Base-by-base conservation (phyloP, 2,329 filamentous ascomycete species). In the Microcyclosporella mali region DNA sequence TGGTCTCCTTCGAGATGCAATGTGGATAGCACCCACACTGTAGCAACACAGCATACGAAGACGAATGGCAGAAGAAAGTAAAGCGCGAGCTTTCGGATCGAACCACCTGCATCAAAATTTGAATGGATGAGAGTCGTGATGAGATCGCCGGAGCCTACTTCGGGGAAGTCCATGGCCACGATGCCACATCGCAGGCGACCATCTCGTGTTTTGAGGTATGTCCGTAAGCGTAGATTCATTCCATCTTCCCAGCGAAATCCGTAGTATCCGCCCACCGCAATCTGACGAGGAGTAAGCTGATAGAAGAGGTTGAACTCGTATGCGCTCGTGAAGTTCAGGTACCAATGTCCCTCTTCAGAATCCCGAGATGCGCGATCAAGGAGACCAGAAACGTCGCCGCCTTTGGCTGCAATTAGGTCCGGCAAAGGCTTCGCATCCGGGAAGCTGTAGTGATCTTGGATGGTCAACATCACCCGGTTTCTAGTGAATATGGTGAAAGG, bases 371-470 rank as follows among this genome's bases (percentile, higher is more conserved):
- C 68, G 19, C 57, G 56, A 14, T 57, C 51, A 36, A 72, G 61
- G 50, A 72, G 59, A 15, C 55, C 50, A 16, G 57, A 53, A 3
- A 72, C 66, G 48, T 63, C 64, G 2, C 42, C 56, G 41, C 60
- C 61, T 58, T 73, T 73, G 39, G 54, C 61, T 3, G 52, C 47
- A 4, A 73, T 58, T n/a, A 72, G 56, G 2, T 60, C 54, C 1
- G 63, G 56, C 12, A 73, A 60, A 6, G 62, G 47, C 16, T 66
- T 60, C 6, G 66, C 60, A 18, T 64, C 50, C 0, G 63, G 55
- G 50, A 66, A 70, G 47, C 63, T 64, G 65, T 71, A 73, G 57
- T 72, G 70, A 55, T 73, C 70, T 59, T 73, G 70, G 6, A 72
- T 60, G 8, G 66, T 68, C 33, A 71, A 54, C 15, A 59, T 58